Conservation (phyloP, 1,284 basidiomycete genomes). For the Pseudozyma hubeiensis region DNA sequence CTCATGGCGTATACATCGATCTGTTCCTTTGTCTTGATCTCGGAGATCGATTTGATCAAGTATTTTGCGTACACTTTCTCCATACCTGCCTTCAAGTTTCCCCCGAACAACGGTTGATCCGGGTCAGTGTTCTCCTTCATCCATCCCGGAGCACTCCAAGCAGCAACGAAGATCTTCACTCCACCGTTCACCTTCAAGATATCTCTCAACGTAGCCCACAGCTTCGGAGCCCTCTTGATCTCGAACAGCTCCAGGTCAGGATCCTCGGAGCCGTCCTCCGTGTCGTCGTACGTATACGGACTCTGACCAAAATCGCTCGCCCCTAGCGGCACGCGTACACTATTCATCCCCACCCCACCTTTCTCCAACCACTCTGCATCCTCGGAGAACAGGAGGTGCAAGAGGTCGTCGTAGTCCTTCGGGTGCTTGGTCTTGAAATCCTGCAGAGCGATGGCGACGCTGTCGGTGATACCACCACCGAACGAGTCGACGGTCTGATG, state of each 20-base stretch:
- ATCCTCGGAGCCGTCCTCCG: conserved; percentile 46
- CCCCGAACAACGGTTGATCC: conserved; percentile 42
- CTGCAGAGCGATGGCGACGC: conserved; percentile 52
- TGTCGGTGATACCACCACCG: conserved; percentile 53
- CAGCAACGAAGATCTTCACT: conserved; percentile 39
- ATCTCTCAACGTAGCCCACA: conserved; percentile 47
- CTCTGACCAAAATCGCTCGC: conserved; percentile 48
- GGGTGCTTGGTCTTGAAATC: conserved; percentile 46
- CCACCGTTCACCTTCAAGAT: conserved; percentile 35
- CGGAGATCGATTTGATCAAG: conserved; percentile 34
- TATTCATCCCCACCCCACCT: conserved; percentile 50
- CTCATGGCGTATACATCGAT: conserved; percentile 29
- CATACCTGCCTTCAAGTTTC: conserved; percentile 37
- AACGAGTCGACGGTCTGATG: conserved; percentile 43
- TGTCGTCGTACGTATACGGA: conserved; percentile 57
- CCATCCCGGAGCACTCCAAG: conserved; percentile 58
- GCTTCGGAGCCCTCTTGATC: conserved; percentile 56
- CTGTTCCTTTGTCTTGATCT: conserved; percentile 37
- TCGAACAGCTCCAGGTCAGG: conserved; percentile 37
- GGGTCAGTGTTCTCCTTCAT: conserved; percentile 49
- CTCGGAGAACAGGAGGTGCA: conserved; percentile 52
- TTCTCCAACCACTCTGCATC: conserved; percentile 26
- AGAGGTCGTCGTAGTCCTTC: conserved; percentile 48
- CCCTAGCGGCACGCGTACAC: conserved; percentile 52
- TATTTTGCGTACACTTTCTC: conserved; percentile 48